phyloP scores from a whole-genome alignment of 192 early-diverging fungal species.

The Coemansia asiatica region DNA sequence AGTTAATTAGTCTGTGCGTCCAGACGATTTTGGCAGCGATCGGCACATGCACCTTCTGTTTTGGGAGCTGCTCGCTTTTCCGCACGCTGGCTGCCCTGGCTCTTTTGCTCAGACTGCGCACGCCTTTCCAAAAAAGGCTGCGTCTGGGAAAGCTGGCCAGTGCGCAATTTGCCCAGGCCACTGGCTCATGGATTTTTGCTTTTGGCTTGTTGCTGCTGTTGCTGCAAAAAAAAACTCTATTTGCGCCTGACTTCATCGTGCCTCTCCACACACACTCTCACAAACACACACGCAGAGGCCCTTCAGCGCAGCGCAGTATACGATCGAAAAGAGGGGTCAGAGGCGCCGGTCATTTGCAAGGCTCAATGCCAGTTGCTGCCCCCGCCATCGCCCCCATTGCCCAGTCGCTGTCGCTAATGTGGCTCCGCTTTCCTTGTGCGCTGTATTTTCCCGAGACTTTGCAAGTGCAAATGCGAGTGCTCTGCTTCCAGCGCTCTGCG shows the following conservation, averaged over 20 bases:
- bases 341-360: neutral
- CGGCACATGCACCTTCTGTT: slow-evolving; percentile 1
- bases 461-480: too few species aligned
- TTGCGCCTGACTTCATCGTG: too few species aligned
- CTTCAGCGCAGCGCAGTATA: neutral
- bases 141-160: neutral
- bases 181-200: neutral
- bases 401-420: neutral
- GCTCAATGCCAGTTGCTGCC: neutral
- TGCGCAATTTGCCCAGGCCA: neutral
- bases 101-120: neutral
- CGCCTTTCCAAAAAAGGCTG: neutral
- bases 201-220: too few species aligned
- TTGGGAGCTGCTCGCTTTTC: neutral
- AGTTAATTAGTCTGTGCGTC: neutral
- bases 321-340: neutral
- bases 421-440: neutral
- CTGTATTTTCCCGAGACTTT: neutral
- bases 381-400: neutral
- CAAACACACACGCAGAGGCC: too few species aligned
- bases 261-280: too few species aligned
- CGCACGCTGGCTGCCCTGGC: neutral
- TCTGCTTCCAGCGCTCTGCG: neutral
- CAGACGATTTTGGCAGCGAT: neutral
- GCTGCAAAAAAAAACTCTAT: too few species aligned